Evolutionary conservation across 2,329 filamentous ascomycete genomes (phyloP).

Genomic region (Zymoseptoria tritici): DNA sequence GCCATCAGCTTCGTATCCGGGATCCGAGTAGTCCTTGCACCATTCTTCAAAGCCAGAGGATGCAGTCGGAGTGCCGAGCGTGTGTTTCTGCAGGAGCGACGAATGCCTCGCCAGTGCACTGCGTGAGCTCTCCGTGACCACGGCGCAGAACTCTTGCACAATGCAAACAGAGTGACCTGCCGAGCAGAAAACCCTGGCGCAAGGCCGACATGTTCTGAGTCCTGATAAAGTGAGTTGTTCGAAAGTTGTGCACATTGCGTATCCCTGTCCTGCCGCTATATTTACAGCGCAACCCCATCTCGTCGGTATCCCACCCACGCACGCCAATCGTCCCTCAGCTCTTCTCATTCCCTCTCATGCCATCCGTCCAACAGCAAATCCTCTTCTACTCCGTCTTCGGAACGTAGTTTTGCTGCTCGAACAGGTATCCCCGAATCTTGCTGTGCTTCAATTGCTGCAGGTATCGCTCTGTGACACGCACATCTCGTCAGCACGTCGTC

Average conservation of each 20-base stretch:
- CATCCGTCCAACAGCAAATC: neutral
- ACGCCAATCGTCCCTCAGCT: neutral
- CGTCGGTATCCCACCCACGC: neutral
- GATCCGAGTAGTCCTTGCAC: too few species aligned
- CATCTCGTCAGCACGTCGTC: neutral
- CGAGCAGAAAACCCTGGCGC: too few species aligned
- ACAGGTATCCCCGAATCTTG: constrained; percentile 71
- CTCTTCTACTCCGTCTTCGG: constrained; percentile 15
- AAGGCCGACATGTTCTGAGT: neutral
- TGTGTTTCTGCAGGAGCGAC: too few species aligned
- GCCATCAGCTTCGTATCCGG: too few species aligned
- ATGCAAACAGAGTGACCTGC: too few species aligned
- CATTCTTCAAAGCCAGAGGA: too few species aligned
- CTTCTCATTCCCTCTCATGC: neutral
- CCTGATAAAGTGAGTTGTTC: neutral
- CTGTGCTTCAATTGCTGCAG: constrained; percentile 68
- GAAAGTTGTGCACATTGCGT: neutral
- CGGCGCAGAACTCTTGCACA: too few species aligned
- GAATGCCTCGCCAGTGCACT: too few species aligned
- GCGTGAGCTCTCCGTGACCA: too few species aligned
- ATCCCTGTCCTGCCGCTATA: neutral
- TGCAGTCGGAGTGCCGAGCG: too few species aligned
- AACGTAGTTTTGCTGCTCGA: constrained; percentile 68
- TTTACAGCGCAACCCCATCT: neutral
- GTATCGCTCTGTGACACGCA: constrained; percentile 60